Evolutionary conservation across 208 protist genomes (phyloP).

Genomic region (Trypanosoma cruzi): DNA sequence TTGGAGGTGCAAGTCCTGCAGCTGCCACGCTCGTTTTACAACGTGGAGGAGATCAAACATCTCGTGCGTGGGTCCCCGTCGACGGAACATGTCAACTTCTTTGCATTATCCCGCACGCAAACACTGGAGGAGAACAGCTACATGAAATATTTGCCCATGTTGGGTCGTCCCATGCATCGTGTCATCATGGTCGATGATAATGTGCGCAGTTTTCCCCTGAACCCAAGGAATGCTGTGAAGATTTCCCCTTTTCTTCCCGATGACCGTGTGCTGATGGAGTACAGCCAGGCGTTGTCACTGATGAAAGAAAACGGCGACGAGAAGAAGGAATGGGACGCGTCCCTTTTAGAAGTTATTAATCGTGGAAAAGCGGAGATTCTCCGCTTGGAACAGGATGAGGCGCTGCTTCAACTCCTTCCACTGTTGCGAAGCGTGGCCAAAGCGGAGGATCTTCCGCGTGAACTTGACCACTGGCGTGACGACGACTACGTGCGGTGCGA

Average conservation of each 20-base stretch:
- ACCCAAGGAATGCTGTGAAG: constrained; percentile 76
- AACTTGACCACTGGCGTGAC: constrained; percentile 83
- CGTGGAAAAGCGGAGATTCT: constrained; percentile 42
- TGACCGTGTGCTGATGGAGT: constrained; percentile 44
- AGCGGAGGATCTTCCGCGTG: constrained; percentile 51
- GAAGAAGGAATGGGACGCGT: constrained; percentile 29
- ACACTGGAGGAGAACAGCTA: constrained; percentile 70
- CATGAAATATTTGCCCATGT: constrained; percentile 92
- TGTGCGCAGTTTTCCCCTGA: constrained; percentile 87
- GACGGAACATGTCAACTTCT: constrained; percentile 80
- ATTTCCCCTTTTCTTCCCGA: constrained; percentile 66
- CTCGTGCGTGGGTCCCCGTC: constrained; percentile 32
- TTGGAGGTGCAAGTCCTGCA: constrained; percentile 81
- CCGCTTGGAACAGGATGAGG: constrained; percentile 46
- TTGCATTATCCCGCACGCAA: constrained; percentile 80
- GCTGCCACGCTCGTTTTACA: constrained; percentile 72
- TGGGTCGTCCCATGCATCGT: constrained; percentile 60
- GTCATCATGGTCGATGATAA: constrained; percentile 90
- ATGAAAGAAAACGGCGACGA: constrained; percentile 5
- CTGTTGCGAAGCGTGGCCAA: constrained; percentile 58
- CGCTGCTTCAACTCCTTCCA: constrained; percentile 74
- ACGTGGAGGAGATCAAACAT: constrained; percentile 48
- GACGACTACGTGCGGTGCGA: constrained; percentile 78
- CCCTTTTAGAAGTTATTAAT: constrained; percentile 29
- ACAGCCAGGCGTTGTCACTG: constrained; percentile 35